Evolutionary conservation across 768 basidiomycete species (phyloP).

Genomic region (Calocybe indica): DNA sequence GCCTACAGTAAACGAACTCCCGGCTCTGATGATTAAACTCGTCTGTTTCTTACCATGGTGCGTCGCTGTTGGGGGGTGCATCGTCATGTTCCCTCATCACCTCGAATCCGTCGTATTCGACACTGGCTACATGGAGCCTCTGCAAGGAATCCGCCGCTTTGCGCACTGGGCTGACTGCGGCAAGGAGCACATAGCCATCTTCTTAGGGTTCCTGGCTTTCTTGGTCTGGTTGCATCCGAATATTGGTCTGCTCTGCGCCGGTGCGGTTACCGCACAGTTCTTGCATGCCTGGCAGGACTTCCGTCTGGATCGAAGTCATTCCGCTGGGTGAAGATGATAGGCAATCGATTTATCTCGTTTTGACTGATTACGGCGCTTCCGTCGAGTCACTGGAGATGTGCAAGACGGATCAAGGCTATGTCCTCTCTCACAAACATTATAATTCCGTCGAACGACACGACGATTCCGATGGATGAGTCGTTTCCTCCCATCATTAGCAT

Average conservation of each 20-base stretch:
- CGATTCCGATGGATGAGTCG: background rate
- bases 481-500: background rate
- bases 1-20: background rate
- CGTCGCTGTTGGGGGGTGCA: constrained; percentile 33
- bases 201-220: constrained; percentile 22
- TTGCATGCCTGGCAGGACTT: constrained; percentile 32
- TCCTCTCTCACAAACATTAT: constrained; percentile 3
- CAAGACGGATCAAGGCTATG: constrained; percentile 8
- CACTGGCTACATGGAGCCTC: constrained; percentile 22
- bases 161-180: constrained; percentile 34
- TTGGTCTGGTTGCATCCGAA: constrained; percentile 13
- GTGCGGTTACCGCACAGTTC: constrained; percentile 21
- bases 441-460: background rate
- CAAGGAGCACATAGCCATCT: constrained; percentile 30
- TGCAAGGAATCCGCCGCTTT: constrained; percentile 30
- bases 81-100: constrained; percentile 29
- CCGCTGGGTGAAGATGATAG: constrained; percentile 35
- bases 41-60: constrained; percentile 40
- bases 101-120: constrained; percentile 31
- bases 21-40: background rate
- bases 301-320: constrained; percentile 21
- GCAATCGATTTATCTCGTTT: constrained; percentile 29
- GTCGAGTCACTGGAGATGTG: constrained; percentile 5
- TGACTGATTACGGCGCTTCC: constrained; percentile 2
- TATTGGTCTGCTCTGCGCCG: constrained; percentile 17